Percentiles rank a stretch among this genome's conserved stretches.
Conservation (phyloP, 139 green algal species). For the Desmodesmus armatus region DNA sequence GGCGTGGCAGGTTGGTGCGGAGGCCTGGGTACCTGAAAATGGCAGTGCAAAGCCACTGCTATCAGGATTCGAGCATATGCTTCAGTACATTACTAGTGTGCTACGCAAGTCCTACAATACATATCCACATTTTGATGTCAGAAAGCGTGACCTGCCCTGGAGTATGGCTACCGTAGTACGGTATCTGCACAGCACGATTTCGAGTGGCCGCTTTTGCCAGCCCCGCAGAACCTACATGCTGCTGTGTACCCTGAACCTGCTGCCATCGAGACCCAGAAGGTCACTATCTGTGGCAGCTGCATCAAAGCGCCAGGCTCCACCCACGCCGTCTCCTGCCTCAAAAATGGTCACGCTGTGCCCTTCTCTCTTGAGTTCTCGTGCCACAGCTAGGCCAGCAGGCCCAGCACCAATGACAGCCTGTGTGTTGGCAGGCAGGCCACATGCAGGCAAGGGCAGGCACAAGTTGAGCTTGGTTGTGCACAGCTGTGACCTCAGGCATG, state of each 20-base stretch:
- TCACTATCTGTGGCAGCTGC: constrained; percentile 13
- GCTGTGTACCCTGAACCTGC: constrained; percentile 48
- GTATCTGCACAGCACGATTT: background rate
- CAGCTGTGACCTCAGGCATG: no score
- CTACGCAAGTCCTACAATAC: no score
- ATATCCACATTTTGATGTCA: no score
- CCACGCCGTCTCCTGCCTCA: constrained; percentile 58
- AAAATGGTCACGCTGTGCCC: constrained; percentile 74
- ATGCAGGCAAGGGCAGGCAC: no score
- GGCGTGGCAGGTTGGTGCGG: constrained; percentile 74
- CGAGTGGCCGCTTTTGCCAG: no score
- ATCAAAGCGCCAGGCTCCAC: constrained; percentile 62
- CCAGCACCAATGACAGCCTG: constrained; percentile 72
- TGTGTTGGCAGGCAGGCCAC: no score
- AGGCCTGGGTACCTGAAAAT: constrained; percentile 59
- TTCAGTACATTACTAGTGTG: no score
- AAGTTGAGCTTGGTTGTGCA: no score
- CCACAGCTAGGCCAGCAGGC: constrained; percentile 76
- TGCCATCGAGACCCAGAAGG: constrained; percentile 8
- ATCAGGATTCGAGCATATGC: no score
- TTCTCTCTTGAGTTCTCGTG: constrained; percentile 70
- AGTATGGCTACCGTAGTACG: background rate
- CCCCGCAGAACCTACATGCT: constrained; percentile 62
- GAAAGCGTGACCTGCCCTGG: background rate
- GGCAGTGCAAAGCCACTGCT: no score